Evolutionary conservation across 305 asterid genomes (phyloP).

Genomic region (Plantago rigida): DNA sequence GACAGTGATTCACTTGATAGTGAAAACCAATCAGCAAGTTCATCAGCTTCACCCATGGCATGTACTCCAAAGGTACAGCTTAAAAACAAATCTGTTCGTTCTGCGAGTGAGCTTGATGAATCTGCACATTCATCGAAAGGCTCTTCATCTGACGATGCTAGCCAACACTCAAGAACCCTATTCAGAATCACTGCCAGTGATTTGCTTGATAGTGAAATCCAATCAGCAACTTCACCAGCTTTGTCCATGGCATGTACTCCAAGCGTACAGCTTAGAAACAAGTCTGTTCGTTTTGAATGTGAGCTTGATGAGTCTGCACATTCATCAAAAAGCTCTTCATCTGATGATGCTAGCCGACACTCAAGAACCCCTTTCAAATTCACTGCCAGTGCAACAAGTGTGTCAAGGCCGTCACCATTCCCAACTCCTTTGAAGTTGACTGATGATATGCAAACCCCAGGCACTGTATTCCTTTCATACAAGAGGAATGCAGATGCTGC

Average conservation of each 20-base stretch:
- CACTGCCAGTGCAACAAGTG: conserved; percentile 23
- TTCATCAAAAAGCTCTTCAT: conserved; percentile 44
- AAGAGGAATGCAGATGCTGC: conserved; percentile 37
- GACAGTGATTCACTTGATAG: conserved; percentile 6
- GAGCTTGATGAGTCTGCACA: conserved; percentile 34
- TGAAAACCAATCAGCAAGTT: conserved; percentile 29
- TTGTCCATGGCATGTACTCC: conserved; percentile 25
- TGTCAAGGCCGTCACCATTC: conserved; percentile 41
- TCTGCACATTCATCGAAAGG: conserved; percentile 37
- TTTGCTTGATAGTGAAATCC: conserved; percentile 26
- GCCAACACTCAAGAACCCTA: conserved; percentile 30
- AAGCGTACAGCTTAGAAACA: conserved; percentile 30
- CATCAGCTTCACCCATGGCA: conserved; percentile 33
- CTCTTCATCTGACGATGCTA: conserved; percentile 43
- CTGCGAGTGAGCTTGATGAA: conserved; percentile 35
- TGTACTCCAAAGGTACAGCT: conserved; percentile 24
- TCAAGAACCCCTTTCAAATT: conserved; percentile 33
- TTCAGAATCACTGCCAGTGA: conserved; percentile 33
- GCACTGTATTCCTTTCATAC: conserved; percentile 63
- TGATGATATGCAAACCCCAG: conserved; percentile 90
- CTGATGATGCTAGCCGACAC: conserved; percentile 35
- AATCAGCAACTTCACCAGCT: conserved; percentile 29
- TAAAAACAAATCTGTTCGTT: conserved; percentile 38
- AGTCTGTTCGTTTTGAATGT: conserved; percentile 41
- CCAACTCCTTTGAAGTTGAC: conserved; percentile 68